Evolutionary conservation across 1,284 basidiomycete species (phyloP).

Genomic region (Rhodotorula sp.): DNA sequence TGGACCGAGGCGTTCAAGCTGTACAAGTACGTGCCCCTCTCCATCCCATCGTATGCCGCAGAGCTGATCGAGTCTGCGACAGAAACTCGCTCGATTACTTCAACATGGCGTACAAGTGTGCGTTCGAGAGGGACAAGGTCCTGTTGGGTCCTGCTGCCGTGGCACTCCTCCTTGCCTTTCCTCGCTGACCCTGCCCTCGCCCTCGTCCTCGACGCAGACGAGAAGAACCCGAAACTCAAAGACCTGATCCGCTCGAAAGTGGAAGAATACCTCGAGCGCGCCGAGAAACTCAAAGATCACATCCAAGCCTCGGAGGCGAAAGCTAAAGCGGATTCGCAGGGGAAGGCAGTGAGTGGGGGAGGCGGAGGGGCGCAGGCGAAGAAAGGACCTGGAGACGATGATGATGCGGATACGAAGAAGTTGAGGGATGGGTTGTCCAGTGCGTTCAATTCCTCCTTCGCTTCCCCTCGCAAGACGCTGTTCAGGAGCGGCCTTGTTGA

Average conservation of each 20-base stretch:
- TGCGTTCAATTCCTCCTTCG: slow-evolving; percentile 38
- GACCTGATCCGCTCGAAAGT: slow-evolving; percentile 84
- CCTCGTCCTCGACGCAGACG: slow-evolving; percentile 59
- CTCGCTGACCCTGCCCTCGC: not conserved
- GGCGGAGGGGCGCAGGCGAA: slow-evolving; percentile 54
- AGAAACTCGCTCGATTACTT: slow-evolving; percentile 97
- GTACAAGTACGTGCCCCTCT: slow-evolving; percentile 39
- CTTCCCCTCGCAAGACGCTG: not conserved
- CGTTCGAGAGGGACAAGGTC: slow-evolving; percentile 42
- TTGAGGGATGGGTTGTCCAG: slow-evolving; percentile 80
- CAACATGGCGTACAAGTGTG: slow-evolving; percentile 83
- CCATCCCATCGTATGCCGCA: not conserved
- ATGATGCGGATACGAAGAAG: slow-evolving; percentile 93
- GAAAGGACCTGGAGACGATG: slow-evolving; percentile 61
- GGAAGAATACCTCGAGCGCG: slow-evolving; percentile 85
- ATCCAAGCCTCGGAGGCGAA: slow-evolving; percentile 61
- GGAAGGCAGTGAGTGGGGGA: slow-evolving; percentile 59
- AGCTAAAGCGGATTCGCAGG: slow-evolving; percentile 69
- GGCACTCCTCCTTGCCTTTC: not conserved
- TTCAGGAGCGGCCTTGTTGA: no score
- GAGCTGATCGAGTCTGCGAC: not conserved
- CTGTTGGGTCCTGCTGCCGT: no score
- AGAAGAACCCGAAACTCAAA: slow-evolving; percentile 94
- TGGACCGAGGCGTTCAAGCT: slow-evolving; percentile 92
- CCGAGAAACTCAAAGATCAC: slow-evolving; percentile 88